Evolutionary conservation across 2,329 filamentous ascomycete genomes (phyloP).

Genomic region (Microascus cirrosus): DNA sequence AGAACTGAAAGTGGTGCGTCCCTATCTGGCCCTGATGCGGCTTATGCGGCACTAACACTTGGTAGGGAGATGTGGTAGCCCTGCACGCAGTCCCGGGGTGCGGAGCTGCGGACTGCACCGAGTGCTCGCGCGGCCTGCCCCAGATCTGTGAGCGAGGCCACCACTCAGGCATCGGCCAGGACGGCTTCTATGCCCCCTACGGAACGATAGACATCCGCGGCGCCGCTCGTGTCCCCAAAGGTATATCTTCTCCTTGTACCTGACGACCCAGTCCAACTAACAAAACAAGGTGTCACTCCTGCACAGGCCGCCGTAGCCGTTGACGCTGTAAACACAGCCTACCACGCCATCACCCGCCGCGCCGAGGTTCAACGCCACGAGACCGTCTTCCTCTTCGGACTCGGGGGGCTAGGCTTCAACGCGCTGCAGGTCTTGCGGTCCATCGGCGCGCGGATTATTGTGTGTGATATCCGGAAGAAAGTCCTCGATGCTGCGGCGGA

Average conservation of each 20-base stretch:
- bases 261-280: neutral
- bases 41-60: neutral
- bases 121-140: constrained; percentile 25
- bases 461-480: constrained; percentile 9
- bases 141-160: constrained; percentile 23
- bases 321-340: constrained; percentile 27
- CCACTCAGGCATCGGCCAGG: constrained; percentile 30
- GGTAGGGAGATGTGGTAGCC: constrained; percentile 17
- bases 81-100: constrained; percentile 20
- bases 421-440: constrained; percentile 22
- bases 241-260: constrained; percentile 7
- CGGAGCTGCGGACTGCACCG: constrained; percentile 16
- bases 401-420: constrained; percentile 28
- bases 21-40: too few species aligned
- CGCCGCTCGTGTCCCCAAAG: constrained; percentile 11
- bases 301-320: constrained; percentile 24
- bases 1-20: constrained; percentile 9
- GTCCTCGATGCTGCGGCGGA: constrained; percentile 9
- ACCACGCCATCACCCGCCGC: constrained; percentile 23
- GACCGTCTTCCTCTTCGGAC: constrained; percentile 26
- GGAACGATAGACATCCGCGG: constrained; percentile 16
- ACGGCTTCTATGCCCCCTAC: constrained; percentile 29
- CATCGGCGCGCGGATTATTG: constrained; percentile 42
- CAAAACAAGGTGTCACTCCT: constrained; percentile 10
- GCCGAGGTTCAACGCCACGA: constrained; percentile 20